These are phyloP conservation scores for Phenoliferia sp. DNA, from an alignment of 1,284 basidiomycete species.

Conservation along the genomic window DNA sequence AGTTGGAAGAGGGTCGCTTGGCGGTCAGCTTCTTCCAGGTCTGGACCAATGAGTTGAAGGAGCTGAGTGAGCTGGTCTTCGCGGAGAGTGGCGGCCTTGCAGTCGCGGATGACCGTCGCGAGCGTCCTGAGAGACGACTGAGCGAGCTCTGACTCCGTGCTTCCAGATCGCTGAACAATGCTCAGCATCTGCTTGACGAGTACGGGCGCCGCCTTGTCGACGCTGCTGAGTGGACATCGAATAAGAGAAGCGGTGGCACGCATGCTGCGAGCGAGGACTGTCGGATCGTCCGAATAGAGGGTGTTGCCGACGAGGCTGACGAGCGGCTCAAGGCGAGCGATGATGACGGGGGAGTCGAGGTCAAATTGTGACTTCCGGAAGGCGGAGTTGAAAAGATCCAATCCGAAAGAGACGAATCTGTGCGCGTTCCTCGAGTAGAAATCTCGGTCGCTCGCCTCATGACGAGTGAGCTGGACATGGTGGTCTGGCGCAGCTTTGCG, in stretches of 20 bases:
- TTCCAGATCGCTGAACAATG: constrained; percentile 78
- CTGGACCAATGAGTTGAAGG: constrained; percentile 72
- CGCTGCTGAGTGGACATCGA: constrained; percentile 74
- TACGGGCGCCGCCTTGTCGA: constrained; percentile 73
- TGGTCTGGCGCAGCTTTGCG: constrained; percentile 51
- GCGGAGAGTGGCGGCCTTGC: constrained; percentile 69
- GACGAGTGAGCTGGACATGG: constrained; percentile 71
- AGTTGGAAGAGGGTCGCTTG: constrained; percentile 84
- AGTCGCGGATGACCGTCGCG: constrained; percentile 78
- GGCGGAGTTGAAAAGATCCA: constrained; percentile 86
- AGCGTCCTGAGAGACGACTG: constrained; percentile 86
- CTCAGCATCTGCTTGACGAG: constrained; percentile 81
- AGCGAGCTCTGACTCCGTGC: constrained; percentile 81
- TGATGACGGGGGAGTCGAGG: constrained; percentile 62
- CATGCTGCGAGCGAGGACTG: constrained; percentile 74
- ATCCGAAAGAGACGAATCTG: constrained; percentile 86
- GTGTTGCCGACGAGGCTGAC: constrained; percentile 86
- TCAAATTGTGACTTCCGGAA: constrained; percentile 81
- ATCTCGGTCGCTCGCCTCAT: constrained; percentile 55
- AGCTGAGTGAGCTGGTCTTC: constrained; percentile 86
- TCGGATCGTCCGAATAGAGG: constrained; percentile 75
- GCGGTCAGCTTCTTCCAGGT: constrained; percentile 87
- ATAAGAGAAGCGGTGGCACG: constrained; percentile 76
- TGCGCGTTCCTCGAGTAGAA: constrained; percentile 76
- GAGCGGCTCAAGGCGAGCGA: constrained; percentile 79